Evolutionary conservation across 2,329 filamentous ascomycete species (phyloP).

Genomic region (Xylaria digitata): DNA sequence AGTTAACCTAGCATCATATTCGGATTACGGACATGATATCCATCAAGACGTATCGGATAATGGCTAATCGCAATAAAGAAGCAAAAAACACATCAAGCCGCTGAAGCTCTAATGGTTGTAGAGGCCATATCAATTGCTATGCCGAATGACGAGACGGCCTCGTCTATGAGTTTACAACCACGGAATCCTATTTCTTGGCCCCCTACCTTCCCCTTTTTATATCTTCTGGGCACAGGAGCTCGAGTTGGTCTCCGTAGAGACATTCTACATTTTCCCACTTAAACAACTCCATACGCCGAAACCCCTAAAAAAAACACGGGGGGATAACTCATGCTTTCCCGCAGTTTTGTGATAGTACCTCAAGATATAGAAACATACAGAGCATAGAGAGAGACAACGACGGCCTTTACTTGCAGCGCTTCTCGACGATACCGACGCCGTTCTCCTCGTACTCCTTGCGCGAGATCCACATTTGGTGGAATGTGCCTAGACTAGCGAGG

Average conservation of each 20-base stretch:
- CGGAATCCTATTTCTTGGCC: not conserved
- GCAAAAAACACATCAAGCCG: not conserved
- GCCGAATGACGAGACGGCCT: conserved; percentile 2
- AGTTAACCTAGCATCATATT: not conserved
- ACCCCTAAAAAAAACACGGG: conserved; percentile 3
- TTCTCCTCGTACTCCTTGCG: conserved; percentile 98
- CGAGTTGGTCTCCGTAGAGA: conserved; percentile 10
- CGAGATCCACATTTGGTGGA: conserved; percentile 99
- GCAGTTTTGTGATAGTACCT: conserved; percentile 16
- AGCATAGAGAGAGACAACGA: not conserved
- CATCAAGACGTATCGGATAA: too few relatives aligned
- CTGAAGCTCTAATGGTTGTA: not conserved
- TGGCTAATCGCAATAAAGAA: not conserved
- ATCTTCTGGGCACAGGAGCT: conserved; percentile 7
- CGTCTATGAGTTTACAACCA: conserved; percentile 10
- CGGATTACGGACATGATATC: too few relatives aligned
- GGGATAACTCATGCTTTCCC: conserved; percentile 25
- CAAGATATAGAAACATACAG: conserved; percentile 11
- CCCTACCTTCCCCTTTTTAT: not conserved
- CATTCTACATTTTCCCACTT: conserved; percentile 34
- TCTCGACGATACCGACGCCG: conserved; percentile 89
- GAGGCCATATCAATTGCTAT: conserved; percentile 6
- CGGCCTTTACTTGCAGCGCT: conserved; percentile 82
- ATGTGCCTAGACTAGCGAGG: conserved; percentile 91
- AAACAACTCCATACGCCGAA: conserved; percentile 45